Evolutionary conservation across 495 filamentous ascomycete genomes (phyloP).

Genomic region (Penicillium pancosmium): DNA sequence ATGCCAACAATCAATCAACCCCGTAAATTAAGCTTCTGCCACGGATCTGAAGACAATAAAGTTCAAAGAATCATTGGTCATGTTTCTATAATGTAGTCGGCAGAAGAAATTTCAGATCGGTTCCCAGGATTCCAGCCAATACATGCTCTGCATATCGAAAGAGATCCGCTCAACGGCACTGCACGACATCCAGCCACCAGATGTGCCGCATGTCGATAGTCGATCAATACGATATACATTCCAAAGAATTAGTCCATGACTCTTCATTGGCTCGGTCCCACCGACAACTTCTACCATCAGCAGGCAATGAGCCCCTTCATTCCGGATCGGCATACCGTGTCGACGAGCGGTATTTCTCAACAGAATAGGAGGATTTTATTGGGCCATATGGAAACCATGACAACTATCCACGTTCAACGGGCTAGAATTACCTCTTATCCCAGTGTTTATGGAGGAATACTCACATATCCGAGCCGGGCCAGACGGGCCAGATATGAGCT

Average conservation of each 20-base stretch:
- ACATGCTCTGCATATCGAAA: background rate
- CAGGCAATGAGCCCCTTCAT: conserved; percentile 14
- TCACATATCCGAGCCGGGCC: conserved; percentile 11
- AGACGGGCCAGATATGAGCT: conserved; percentile 10
- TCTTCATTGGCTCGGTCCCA: conserved; percentile 1
- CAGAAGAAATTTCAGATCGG: background rate
- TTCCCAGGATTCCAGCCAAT: background rate
- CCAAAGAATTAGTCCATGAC: background rate
- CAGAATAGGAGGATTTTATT: background rate
- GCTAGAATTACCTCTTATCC: background rate
- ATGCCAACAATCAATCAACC: background rate
- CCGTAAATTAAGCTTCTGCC: background rate
- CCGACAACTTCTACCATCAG: background rate
- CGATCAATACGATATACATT: conserved; percentile 14
- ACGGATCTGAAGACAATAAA: background rate
- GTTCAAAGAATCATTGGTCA: background rate
- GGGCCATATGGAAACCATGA: conserved; percentile 1
- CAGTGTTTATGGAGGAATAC: no score
- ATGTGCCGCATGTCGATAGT: background rate
- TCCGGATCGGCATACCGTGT: conserved; percentile 25
- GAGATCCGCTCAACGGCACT: background rate
- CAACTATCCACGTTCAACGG: background rate
- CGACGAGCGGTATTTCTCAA: conserved; percentile 8
- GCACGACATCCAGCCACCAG: background rate
- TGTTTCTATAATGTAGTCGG: background rate